Evolutionary conservation across 768 basidiomycete genomes (phyloP), one percentile per base, ranked within the genome.

Genomic region (Tylopilus sp.): DNA sequence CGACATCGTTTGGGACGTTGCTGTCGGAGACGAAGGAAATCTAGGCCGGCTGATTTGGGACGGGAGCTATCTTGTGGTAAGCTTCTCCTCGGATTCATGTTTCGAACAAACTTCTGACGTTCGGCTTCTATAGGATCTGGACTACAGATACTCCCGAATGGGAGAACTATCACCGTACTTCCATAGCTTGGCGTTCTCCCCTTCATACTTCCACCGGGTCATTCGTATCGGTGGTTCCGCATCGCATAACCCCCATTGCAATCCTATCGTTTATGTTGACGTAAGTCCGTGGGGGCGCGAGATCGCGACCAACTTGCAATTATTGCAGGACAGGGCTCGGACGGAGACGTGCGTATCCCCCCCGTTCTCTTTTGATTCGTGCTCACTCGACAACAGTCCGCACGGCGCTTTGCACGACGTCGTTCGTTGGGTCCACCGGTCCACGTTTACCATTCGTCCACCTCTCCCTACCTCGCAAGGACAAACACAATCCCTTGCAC

Each of bases 201-300:
- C 92, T 1, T 92, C 91, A 21, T 92, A 92, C 71, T 94, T 92
- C 76, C 89, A 93, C 67, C 83, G 87, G 34, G 87, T 92, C 40
- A 83, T 94, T 51, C 81, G 89, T 19, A 85, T 83, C 1, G 68
- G 66, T n/a, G 56, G 59, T 31, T 62, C 60, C 46, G 50, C 61
- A 25, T 42, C 54, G 26, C 57, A 62, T 42, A 80, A 83, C 16
- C 67, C 78, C 16, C 72, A 74, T 14, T 77, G 75, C 21, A 85
- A 86, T 60, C 84, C 81, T 1, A 76, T 92, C 34, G 78, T 79
- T 16, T 84, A 89, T 64, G 69, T 93, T 54, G 88, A 94, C 69
- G 69, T 93, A 28, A 72, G 78, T 25, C 86, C 87, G 3, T 92
- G 90, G 88, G 87, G 83, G 3, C 82, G 82, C 43, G 86, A 92